phyloP scores from a whole-genome alignment of 2,329 filamentous ascomycete species.

The Talaromyces albobiverticillius region DNA sequence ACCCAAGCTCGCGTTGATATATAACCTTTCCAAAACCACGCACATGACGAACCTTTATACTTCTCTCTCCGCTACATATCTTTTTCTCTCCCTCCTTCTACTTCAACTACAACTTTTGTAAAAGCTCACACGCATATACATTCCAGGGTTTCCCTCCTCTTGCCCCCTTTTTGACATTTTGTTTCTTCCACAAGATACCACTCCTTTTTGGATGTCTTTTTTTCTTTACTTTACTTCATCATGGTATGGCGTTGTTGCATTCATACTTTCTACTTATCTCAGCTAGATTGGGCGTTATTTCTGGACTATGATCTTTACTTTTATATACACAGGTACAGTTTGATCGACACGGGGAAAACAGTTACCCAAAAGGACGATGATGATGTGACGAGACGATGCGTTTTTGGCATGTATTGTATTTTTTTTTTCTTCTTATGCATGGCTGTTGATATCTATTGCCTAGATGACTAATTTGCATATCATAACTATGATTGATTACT shows the following conservation, averaged over 20 bases:
- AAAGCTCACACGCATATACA: background rate
- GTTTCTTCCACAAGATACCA: too few relatives aligned
- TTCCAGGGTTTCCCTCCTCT: background rate
- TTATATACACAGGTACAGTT: too few relatives aligned
- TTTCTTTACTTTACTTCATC: background rate
- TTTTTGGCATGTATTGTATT: background rate
- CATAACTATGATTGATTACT: too few relatives aligned
- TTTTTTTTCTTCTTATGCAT: background rate
- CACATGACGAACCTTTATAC: too few relatives aligned
- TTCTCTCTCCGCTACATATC: too few relatives aligned
- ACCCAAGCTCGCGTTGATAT: slow-evolving; percentile 37
- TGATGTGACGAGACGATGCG: background rate
- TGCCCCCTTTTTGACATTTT: too few relatives aligned
- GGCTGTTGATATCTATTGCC: too few relatives aligned
- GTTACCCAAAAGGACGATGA: background rate
- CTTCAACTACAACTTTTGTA: background rate
- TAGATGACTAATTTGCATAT: background rate
- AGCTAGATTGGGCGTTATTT: too few relatives aligned
- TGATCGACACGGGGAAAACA: background rate
- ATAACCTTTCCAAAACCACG: too few relatives aligned
- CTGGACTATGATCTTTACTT: too few relatives aligned
- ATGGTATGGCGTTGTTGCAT: slow-evolving; percentile 2
- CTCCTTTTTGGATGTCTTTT: slow-evolving; percentile 6
- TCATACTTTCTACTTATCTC: too few relatives aligned
- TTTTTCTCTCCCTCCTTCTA: too few relatives aligned